These are phyloP conservation scores for Fusarium beomiforme DNA, from an alignment of 2,329 filamentous ascomycete genomes.

Conservation along the genomic window DNA sequence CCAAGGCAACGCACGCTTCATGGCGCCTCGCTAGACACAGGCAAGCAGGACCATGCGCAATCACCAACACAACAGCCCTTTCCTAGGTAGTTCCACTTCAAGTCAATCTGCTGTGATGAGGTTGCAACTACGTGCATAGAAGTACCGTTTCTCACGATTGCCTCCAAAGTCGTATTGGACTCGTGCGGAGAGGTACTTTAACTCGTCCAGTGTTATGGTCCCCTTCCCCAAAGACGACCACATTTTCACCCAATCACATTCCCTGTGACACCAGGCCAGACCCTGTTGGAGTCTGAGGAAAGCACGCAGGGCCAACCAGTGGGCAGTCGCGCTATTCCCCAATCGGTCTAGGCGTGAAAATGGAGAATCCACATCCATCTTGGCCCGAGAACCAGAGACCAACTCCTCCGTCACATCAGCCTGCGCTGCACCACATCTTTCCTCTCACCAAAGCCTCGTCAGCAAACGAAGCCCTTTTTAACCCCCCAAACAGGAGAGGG, in stretches of 20 bases:
- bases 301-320: conserved; percentile 8
- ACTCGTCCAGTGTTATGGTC: conserved; percentile 21
- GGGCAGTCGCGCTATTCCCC: background rate
- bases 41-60: background rate
- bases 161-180: background rate
- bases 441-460: conserved; percentile 40
- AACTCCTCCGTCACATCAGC: conserved; percentile 40
- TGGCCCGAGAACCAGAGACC: conserved; percentile 23
- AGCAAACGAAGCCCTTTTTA: conserved; percentile 20
- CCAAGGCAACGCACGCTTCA: background rate
- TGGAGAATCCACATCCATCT: conserved; percentile 24
- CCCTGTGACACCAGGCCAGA: conserved; percentile 5
- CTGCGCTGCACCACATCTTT: conserved; percentile 39
- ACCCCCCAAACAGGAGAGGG: background rate
- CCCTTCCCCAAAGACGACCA: conserved; percentile 19
- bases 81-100: background rate
- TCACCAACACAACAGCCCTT: conserved; percentile 14
- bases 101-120: conserved; percentile 6
- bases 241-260: conserved; percentile 7
- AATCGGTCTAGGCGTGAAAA: background rate
- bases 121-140: conserved; percentile 16
- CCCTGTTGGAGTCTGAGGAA: conserved; percentile 9
- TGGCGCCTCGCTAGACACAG: background rate
- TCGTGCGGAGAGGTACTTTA: conserved; percentile 24
- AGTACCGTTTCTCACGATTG: background rate